Evolutionary conservation across 148 eudicot genomes (phyloP), one percentile per base, ranked within the genome.

Genomic region (Rhododendron kiyosumense): DNA sequence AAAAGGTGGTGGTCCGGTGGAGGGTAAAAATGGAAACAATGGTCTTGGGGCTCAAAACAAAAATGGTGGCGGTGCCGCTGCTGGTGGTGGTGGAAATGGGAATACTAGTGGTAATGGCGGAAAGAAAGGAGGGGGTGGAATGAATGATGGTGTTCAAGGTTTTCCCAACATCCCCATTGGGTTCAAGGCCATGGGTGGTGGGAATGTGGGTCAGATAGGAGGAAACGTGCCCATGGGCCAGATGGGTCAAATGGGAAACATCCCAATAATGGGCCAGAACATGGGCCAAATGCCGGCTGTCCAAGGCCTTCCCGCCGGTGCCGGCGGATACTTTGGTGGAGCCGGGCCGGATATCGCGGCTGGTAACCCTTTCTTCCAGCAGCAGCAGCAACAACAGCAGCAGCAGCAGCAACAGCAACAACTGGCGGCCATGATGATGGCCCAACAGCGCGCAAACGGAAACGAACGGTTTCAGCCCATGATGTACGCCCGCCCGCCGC

Each of bases 401-500:
- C 91, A 12, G 94, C 96, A 5, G 91, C 94, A 87, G 94, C 80
- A 77, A 11, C 4, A 75, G 26, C 79, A 75, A 8, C 79, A 75
- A 36, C 10, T 32, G 86, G 93, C 94, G 4, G 96, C 95, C 54
- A 90, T 92, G 92, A 96, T 96, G 99, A 96, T 96, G 98, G 93
- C 92, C 90, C 99, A 96, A 82, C 99, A 95, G 84, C 88, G 94
- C 0, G 94, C 94, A 7, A 89, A 91, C 38, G 98, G 98, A 24
- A 92, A 91, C 79, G 98, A 94, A 84, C 88, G 94, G 93, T 95
- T 95, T 84, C 98, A 95, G 32, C 98, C 96, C 18, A 94, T 96
- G 99, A 96, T 96, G 96, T 96, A 96, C 12, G 96, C 97, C 15
- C 89, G 95, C 57, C 98, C 98, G 0, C 97, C 96, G 4, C 94